Evolutionary conservation across 2,329 filamentous ascomycete genomes (phyloP).

Genomic region (Aureobasidium sp.): DNA sequence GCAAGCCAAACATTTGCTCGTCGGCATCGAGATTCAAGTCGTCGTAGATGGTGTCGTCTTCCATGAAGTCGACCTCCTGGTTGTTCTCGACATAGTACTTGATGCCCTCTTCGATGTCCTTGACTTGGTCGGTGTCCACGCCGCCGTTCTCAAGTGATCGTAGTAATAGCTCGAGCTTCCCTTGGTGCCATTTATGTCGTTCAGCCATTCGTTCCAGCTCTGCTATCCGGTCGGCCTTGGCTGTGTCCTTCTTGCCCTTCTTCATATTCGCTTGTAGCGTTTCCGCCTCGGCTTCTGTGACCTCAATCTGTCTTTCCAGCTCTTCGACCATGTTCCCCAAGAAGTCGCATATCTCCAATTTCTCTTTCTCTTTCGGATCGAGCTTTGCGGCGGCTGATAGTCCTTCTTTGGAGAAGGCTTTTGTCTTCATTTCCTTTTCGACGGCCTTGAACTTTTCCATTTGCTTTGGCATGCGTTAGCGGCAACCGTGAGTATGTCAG

Average conservation of each 20-base stretch:
- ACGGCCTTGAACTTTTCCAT: conserved; percentile 99
- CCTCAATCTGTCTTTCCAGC: conserved; percentile 87
- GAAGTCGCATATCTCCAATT: conserved; percentile 80
- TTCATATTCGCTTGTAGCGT: conserved; percentile 80
- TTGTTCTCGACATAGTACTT: conserved; percentile 92
- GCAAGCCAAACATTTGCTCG: conserved; percentile 77
- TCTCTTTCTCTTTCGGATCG: conserved; percentile 96
- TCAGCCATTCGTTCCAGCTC: conserved; percentile 80
- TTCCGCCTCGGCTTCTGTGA: conserved; percentile 83
- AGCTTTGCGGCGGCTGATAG: conserved; percentile 84
- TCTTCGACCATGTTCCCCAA: conserved; percentile 81
- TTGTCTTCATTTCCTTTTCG: conserved; percentile 99
- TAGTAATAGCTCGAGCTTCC: conserved; percentile 82
- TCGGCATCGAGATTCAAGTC: conserved; percentile 88
- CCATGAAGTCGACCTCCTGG: conserved; percentile 79
- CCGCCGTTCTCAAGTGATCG: conserved; percentile 87
- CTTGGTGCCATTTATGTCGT: conserved; percentile 92
- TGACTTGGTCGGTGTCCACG: conserved; percentile 78
- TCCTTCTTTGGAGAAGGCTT: conserved; percentile 97
- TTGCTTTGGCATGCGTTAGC: conserved; percentile 48
- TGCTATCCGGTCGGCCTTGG: conserved; percentile 78
- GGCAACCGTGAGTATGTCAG: not conserved
- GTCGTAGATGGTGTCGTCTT: conserved; percentile 93
- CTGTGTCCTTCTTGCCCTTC: conserved; percentile 81
- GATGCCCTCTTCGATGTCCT: conserved; percentile 83